phyloP scores from a whole-genome alignment of 73 alveolate species.

The Tetrahymena thermophila region DNA sequence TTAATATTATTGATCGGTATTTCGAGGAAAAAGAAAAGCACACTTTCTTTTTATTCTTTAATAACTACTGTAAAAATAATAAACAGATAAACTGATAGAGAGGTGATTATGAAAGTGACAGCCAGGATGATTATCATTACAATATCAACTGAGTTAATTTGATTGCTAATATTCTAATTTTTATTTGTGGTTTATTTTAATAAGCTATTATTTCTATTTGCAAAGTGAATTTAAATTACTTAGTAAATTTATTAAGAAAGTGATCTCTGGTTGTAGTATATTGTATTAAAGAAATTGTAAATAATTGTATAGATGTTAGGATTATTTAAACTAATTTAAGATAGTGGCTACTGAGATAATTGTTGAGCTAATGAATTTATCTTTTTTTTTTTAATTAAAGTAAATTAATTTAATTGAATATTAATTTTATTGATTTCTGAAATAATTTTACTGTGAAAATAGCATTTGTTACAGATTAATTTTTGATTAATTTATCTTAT shows the following conservation, averaged over 20 bases:
- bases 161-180: neutral
- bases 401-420: neutral
- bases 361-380: neutral
- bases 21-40: neutral
- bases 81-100: neutral
- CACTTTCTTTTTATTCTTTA: neutral
- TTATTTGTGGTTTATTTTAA: neutral
- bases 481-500: neutral
- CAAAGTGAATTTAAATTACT: no score
- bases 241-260: neutral
- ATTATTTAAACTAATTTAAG: neutral
- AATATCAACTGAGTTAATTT: neutral
- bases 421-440: neutral
- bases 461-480: neutral
- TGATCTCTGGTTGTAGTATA: neutral
- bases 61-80: neutral
- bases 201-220: no score
- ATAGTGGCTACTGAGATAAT: neutral
- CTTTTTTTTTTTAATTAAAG: neutral
- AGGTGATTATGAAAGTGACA: neutral
- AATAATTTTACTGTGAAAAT: neutral
- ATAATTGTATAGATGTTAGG: neutral
- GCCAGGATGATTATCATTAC: neutral
- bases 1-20: neutral
- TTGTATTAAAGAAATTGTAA: neutral